phyloP scores from a whole-genome alignment of 345 rosid genomes.

The Murraya koenigii region DNA sequence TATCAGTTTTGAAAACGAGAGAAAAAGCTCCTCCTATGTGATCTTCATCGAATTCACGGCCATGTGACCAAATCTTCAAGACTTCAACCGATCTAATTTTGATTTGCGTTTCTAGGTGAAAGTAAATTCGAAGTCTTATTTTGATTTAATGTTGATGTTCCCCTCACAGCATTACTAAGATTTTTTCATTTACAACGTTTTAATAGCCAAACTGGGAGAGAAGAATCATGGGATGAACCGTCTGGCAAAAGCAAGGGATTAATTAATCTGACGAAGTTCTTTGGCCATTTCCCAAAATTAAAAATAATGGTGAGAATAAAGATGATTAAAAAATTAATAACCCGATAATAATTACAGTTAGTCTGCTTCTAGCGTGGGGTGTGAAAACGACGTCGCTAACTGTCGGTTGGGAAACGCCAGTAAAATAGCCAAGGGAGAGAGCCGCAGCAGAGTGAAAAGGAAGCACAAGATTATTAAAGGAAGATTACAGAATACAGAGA shows the following conservation, averaged over 20 bases:
- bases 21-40: too few species aligned
- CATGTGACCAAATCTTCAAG: not conserved
- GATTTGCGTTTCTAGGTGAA: not conserved
- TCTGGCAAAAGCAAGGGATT: not conserved
- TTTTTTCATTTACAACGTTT: not conserved
- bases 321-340: not conserved
- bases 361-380: too few species aligned
- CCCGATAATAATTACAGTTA: not conserved
- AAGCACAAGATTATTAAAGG: not conserved
- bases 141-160: not conserved
- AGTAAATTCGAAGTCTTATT: not conserved
- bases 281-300: not conserved
- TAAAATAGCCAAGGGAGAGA: not conserved
- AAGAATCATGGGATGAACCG: not conserved
- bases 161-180: not conserved
- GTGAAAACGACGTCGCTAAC: constrained; percentile 13
- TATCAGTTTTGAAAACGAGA: too few species aligned
- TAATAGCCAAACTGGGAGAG: not conserved
- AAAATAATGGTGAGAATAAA: not conserved
- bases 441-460: not conserved
- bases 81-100: not conserved
- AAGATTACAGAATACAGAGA: not conserved
- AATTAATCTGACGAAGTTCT: not conserved
- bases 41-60: too few species aligned
- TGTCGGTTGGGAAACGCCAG: constrained; percentile 2